These are phyloP conservation scores for Datura wrightii DNA, from an alignment of 257 asterid species.

Conservation along the genomic window DNA sequence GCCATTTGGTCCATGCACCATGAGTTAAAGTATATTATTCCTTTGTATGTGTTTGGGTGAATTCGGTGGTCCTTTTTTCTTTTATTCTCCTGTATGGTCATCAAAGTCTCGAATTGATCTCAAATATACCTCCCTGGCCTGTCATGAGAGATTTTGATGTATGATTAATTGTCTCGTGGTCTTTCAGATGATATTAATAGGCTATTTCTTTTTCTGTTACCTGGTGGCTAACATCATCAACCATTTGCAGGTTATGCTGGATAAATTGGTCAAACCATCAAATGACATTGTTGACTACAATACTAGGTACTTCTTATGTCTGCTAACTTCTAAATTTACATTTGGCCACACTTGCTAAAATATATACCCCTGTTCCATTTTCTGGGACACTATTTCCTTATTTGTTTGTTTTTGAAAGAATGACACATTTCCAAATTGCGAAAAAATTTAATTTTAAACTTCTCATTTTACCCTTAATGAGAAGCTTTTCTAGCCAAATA, in stretches of 20 bases:
- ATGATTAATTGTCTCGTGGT: background rate
- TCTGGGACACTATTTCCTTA: background rate
- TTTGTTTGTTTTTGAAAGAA: background rate
- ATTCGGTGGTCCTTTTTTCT: background rate
- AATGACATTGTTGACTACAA: conserved; percentile 90
- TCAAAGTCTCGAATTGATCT: background rate
- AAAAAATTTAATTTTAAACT: background rate
- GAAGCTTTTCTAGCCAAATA: background rate
- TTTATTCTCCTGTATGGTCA: conserved; percentile 9
- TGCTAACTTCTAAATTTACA: conserved; percentile 23
- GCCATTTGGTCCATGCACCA: background rate
- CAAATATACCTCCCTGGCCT: conserved; percentile 12
- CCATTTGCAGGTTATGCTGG: conserved; percentile 79
- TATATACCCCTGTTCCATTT: background rate
- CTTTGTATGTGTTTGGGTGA: background rate
- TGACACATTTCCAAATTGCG: background rate
- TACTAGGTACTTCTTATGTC: conserved; percentile 66
- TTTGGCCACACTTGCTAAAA: background rate
- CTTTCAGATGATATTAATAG: background rate
- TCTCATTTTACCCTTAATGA: background rate
- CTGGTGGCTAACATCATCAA: conserved; percentile 41
- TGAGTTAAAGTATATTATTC: background rate
- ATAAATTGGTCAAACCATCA: conserved; percentile 88
- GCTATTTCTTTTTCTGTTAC: conserved; percentile 17
- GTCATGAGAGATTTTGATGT: background rate